Evolutionary conservation across 192 early-diverging fungal species (phyloP).

Genomic region (Entomortierella chlamydospora): DNA sequence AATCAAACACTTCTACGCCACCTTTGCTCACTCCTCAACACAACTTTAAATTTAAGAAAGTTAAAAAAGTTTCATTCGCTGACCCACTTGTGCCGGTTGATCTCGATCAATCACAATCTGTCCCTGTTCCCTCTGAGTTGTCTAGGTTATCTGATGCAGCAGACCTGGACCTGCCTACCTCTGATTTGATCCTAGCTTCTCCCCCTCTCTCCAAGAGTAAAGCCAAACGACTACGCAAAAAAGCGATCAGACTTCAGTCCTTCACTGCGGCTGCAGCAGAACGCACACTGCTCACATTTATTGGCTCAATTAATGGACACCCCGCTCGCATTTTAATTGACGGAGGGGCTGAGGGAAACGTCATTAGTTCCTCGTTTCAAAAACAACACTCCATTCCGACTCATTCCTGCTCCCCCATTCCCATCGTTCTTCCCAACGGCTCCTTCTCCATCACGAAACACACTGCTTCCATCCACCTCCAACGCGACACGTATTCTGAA

Average conservation of each 20-base stretch:
- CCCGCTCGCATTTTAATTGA: conserved; percentile 14
- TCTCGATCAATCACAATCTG: too few species aligned
- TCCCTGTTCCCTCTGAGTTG: too few species aligned
- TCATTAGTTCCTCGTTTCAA: conserved; percentile 1
- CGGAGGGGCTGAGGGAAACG: conserved; percentile 18
- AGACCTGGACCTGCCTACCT: background rate
- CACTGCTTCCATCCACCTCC: conserved; percentile 5
- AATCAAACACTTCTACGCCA: background rate
- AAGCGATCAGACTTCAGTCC: background rate
- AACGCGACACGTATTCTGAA: background rate
- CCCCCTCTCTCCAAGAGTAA: background rate
- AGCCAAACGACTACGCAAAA: background rate
- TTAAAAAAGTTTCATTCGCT: background rate
- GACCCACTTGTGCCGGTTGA: too few species aligned
- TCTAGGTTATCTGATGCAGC: too few species aligned
- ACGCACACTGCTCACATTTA: background rate
- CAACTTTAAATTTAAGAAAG: background rate
- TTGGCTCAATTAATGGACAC: background rate
- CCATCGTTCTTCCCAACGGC: conserved; percentile 14
- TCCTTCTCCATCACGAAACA: conserved; percentile 5
- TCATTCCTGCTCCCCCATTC: background rate
- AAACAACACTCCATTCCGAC: background rate
- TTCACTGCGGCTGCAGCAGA: background rate
- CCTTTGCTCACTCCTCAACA: background rate
- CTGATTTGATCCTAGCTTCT: background rate